phyloP scores from a whole-genome alignment of 139 green algal genomes.

The Desmodesmus armatus region DNA sequence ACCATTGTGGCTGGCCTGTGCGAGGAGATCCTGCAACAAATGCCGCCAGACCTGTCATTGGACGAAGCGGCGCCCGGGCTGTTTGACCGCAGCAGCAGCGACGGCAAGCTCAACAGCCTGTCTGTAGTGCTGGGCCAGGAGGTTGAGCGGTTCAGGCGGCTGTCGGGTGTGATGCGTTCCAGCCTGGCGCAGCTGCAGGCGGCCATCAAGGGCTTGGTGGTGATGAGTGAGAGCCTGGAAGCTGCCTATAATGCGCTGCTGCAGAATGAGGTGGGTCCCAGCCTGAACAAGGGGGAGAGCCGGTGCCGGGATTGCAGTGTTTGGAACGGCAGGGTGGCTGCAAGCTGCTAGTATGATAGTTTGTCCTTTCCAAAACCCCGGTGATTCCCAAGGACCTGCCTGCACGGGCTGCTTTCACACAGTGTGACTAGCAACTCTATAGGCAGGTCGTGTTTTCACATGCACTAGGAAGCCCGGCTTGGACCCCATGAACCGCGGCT shows the following conservation, averaged over 20 bases:
- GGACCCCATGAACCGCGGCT: too few relatives aligned
- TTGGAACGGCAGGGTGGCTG: too few relatives aligned
- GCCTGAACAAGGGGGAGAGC: too few relatives aligned
- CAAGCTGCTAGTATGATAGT: too few relatives aligned
- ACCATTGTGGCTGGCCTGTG: conserved; percentile 72
- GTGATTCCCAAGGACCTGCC: too few relatives aligned
- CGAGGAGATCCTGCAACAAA: conserved; percentile 55
- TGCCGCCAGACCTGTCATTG: conserved; percentile 62
- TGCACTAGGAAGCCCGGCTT: too few relatives aligned
- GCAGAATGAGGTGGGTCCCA: conserved; percentile 77
- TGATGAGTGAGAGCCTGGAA: conserved; percentile 90
- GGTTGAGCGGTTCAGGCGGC: conserved; percentile 69
- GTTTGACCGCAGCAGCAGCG: conserved; percentile 68
- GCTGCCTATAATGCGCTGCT: conserved; percentile 78
- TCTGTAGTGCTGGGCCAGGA: conserved; percentile 86
- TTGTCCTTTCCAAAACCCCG: too few relatives aligned
- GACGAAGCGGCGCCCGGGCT: conserved; percentile 61
- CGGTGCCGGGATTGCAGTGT: too few relatives aligned
- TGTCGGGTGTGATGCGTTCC: conserved; percentile 57
- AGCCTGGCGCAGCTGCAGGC: conserved; percentile 80
- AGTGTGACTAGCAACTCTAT: too few relatives aligned
- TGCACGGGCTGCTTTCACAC: too few relatives aligned
- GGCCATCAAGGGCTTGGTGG: conserved; percentile 85
- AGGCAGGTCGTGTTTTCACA: too few relatives aligned
- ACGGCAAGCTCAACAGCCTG: conserved; percentile 70